Percentiles rank a stretch among this genome's conserved stretches.
Conservation (phyloP, 2,329 filamentous ascomycete genomes). For the Alternaria metachromatica region DNA sequence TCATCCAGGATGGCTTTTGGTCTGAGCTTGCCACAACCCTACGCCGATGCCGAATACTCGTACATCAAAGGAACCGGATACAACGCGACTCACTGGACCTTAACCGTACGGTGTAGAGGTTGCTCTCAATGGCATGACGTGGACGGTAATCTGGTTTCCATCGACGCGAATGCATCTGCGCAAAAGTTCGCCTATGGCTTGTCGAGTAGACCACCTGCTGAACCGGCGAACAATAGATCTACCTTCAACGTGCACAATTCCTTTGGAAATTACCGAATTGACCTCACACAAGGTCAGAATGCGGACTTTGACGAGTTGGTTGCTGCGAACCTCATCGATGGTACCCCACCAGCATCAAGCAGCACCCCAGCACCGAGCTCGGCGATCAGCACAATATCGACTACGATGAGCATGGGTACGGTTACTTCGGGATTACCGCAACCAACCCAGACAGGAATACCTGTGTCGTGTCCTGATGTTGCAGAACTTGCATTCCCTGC, state of each 20-base stretch:
- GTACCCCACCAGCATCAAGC: slow-evolving; percentile 23
- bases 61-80: slow-evolving; percentile 42
- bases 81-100: slow-evolving; percentile 42
- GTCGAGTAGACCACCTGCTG: slow-evolving; percentile 21
- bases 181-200: slow-evolving; percentile 36
- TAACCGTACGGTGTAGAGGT: slow-evolving; percentile 40
- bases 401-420: slow-evolving; percentile 21
- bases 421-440: slow-evolving; percentile 14
- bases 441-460: slow-evolving; percentile 27
- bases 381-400: slow-evolving; percentile 16
- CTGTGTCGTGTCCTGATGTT: slow-evolving; percentile 28
- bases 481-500: slow-evolving; percentile 23
- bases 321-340: slow-evolving; percentile 28
- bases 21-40: slow-evolving; percentile 37
- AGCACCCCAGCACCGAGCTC: slow-evolving; percentile 12
- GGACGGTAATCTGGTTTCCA: slow-evolving; percentile 27
- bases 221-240: slow-evolving; percentile 40
- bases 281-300: slow-evolving; percentile 34
- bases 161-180: slow-evolving; percentile 25
- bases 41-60: slow-evolving; percentile 33
- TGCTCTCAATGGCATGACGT: slow-evolving; percentile 40
- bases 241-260: slow-evolving; percentile 39
- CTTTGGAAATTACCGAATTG: slow-evolving; percentile 37
- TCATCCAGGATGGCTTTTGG: slow-evolving; percentile 55
- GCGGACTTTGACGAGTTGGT: slow-evolving; percentile 33